Percentiles rank a stretch among this genome's conserved stretches.
phyloP scores from a whole-genome alignment of 1,139 yeast species.

The Suhomyces terraborum region DNA sequence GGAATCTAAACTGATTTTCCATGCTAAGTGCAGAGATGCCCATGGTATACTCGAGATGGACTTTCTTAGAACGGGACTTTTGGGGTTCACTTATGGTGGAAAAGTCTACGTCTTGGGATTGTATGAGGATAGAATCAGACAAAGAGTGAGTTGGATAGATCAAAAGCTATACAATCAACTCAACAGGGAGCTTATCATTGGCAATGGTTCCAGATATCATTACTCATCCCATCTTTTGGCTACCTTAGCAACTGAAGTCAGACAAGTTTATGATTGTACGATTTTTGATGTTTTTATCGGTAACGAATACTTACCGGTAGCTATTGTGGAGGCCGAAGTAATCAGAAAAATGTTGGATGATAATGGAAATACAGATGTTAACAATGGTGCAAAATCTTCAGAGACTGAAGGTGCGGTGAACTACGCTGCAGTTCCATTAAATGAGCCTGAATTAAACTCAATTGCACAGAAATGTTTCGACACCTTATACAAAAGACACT shows the following conservation, averaged over 20 bases:
- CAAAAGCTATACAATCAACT: conserved; percentile 41
- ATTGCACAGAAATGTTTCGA: conserved; percentile 77
- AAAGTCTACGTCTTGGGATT: conserved; percentile 85
- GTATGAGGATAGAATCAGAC: conserved; percentile 89
- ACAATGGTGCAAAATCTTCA: conserved; percentile 13
- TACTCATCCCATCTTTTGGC: conserved; percentile 83
- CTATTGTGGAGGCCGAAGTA: conserved; percentile 82
- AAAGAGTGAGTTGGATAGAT: conserved; percentile 66
- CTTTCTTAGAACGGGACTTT: conserved; percentile 83
- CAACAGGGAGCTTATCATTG: conserved; percentile 35
- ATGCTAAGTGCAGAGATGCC: conserved; percentile 75
- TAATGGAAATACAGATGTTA: conserved; percentile 13
- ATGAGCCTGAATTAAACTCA: conserved; percentile 63
- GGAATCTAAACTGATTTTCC: conserved; percentile 77
- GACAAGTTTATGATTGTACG: conserved; percentile 85
- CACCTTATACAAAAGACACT: conserved; percentile 67
- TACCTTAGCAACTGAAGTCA: conserved; percentile 79
- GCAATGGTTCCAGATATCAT: conserved; percentile 59
- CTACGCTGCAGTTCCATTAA: conserved; percentile 46
- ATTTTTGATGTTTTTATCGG: conserved; percentile 87
- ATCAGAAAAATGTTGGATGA: conserved; percentile 47
- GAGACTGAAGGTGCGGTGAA: conserved; percentile 19
- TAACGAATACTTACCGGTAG: conserved; percentile 82
- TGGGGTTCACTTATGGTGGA: conserved; percentile 87
- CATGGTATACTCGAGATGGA: conserved; percentile 70